Evolutionary conservation across 2,329 filamentous ascomycete species (phyloP), one percentile per base, ranked within the genome.

Genomic region (Neopestalotiopsis sp.): DNA sequence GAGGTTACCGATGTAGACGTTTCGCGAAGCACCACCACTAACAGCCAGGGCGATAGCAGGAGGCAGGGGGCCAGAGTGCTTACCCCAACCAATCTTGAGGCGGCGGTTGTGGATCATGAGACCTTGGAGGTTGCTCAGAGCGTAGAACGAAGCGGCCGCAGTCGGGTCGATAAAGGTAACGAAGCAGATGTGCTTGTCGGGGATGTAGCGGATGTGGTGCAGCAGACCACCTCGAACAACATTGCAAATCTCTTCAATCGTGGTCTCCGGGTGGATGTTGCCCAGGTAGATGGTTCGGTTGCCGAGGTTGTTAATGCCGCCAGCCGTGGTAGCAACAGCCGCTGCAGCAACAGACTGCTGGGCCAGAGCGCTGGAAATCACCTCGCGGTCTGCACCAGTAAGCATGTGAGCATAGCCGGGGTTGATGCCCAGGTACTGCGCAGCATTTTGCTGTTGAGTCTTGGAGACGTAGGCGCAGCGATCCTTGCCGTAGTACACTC

Each of bases 131-230:
- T 98, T 98, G 88, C 95, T 98, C 70, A 99, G 86, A 57, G 96
- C 96, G 76, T 98, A 99, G 85, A 99, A 99, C 1, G 95, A 98
- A 56, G 96, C 96, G 30, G 96, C 96, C 3, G 96, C 97, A 30
- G 96, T 99, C 9, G 96, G 96, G 78, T 99, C 96, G 80, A 99
- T 98, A 83, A 99, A 99, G 1, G 96, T 99, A 68, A 99, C 96
- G 79, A 99, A 99, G 87, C 96, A 99, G 75, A 99, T 99, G 83
- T 99, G 96, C 89, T 99, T 99, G 85, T 99, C 96, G 6, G 96
- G 96, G 76, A 99, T 99, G 83, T 98, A 99, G 75, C 96, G 94
- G 81, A 99, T 97, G 81, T 99, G 96, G 81, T 99, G 96, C 76
- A 99, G 87, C 73, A 99, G 88, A 75, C 96, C 96, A 69, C 96